phyloP scores from a whole-genome alignment of 2,329 filamentous ascomycete species.

The Colletotrichum siamense region DNA sequence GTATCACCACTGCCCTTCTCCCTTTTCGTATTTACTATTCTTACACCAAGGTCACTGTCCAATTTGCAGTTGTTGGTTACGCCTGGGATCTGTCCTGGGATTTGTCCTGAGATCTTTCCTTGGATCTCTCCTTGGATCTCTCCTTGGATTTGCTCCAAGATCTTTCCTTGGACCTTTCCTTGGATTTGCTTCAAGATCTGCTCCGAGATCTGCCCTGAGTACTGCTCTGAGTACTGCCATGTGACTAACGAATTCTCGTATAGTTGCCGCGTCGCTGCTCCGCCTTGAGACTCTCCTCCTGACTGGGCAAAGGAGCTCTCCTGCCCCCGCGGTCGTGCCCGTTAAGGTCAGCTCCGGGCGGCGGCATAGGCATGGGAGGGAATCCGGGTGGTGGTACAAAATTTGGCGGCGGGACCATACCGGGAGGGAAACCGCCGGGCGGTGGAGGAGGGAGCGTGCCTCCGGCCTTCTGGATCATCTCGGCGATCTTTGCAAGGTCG shows the following conservation, averaged over 20 bases:
- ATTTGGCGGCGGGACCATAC: conserved; percentile 51
- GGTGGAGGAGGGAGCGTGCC: conserved; percentile 62
- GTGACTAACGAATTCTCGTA: conserved; percentile 46
- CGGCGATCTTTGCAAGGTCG: conserved; percentile 65
- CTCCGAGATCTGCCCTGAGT: not conserved
- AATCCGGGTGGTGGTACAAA: conserved; percentile 48
- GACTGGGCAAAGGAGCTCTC: conserved; percentile 78
- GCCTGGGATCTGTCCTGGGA: not conserved
- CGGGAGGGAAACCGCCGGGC: conserved; percentile 47
- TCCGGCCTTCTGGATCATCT: conserved; percentile 70
- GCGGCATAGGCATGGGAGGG: conserved; percentile 35
- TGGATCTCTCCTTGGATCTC: not conserved
- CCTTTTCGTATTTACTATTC: not conserved
- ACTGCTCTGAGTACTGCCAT: not conserved
- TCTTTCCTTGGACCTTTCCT: not conserved
- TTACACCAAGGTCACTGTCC: not conserved
- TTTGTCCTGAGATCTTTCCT: not conserved
- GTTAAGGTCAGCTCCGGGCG: conserved; percentile 31
- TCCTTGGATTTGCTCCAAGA: too few species aligned
- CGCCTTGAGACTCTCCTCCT: conserved; percentile 80
- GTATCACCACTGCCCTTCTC: conserved; percentile 12
- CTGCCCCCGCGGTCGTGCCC: conserved; percentile 40
- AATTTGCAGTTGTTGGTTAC: not conserved
- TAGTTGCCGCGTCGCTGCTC: conserved; percentile 74
- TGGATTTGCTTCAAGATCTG: not conserved